Evolutionary conservation across 108 stramenopile species (phyloP).

Genomic region (Cyclotella cryptica): DNA sequence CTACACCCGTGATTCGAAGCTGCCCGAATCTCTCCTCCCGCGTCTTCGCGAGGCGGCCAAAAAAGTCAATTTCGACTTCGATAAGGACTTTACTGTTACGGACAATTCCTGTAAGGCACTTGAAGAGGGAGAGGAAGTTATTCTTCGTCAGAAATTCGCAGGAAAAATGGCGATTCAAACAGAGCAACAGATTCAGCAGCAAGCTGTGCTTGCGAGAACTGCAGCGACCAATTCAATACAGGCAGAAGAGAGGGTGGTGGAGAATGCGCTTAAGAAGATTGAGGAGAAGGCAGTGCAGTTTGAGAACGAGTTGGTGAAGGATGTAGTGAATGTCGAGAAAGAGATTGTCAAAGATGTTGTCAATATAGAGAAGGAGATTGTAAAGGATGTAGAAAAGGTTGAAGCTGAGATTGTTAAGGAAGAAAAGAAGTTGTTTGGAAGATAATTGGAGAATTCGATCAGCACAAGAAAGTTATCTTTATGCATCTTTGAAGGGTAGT

Average conservation of each 20-base stretch:
- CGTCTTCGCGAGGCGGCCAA: conserved; percentile 80
- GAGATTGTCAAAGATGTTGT: conserved; percentile 45
- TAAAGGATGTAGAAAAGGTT: conserved; percentile 37
- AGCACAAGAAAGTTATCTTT: too few relatives aligned
- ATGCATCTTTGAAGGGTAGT: too few relatives aligned
- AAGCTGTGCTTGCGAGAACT: conserved; percentile 74
- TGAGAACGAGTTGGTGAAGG: conserved; percentile 69
- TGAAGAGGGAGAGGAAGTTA: conserved; percentile 58
- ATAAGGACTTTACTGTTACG: conserved; percentile 78
- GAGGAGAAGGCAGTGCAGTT: conserved; percentile 68
- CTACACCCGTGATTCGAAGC: conserved; percentile 86
- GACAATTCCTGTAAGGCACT: conserved; percentile 80
- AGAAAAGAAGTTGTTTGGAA: conserved; percentile 11
- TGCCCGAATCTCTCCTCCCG: conserved; percentile 85
- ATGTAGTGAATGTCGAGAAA: conserved; percentile 32
- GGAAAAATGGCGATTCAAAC: conserved; percentile 85
- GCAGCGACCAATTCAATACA: conserved; percentile 76
- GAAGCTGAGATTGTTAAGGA: conserved; percentile 49
- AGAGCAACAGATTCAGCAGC: conserved; percentile 81
- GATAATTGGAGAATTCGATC: background rate
- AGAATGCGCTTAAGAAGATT: conserved; percentile 56
- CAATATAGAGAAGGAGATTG: conserved; percentile 47
- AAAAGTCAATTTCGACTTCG: conserved; percentile 88
- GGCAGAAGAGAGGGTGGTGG: conserved; percentile 77
- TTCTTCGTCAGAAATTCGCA: conserved; percentile 80